Percentiles rank a stretch among this genome's conserved stretches.
phyloP scores from a whole-genome alignment of 768 basidiomycete species.

The Guyanaporus albipodus region DNA sequence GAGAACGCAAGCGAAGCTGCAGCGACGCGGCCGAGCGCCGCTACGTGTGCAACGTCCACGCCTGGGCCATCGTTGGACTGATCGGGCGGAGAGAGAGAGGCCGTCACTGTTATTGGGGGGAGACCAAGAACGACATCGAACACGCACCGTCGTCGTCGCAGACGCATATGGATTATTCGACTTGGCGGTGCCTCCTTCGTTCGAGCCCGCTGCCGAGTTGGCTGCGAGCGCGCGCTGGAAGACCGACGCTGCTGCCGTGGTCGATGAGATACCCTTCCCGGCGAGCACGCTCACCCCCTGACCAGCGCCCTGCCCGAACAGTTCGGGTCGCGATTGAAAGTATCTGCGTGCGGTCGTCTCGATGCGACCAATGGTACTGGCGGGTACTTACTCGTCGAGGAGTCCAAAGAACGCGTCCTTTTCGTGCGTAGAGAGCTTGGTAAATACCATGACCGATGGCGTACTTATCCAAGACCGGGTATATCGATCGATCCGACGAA shows the following conservation, averaged over 20 bases:
- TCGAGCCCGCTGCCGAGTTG: constrained; percentile 25
- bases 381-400: constrained; percentile 61
- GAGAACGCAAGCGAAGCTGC: constrained; percentile 52
- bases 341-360: constrained; percentile 45
- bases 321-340: constrained; percentile 68
- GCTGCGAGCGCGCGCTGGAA: constrained; percentile 43
- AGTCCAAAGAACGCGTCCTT: constrained; percentile 81
- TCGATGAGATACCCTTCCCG: constrained; percentile 18
- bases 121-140: not conserved
- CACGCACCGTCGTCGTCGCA: constrained; percentile 5
- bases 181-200: constrained; percentile 7
- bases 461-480: not conserved
- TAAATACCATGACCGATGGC: constrained; percentile 85
- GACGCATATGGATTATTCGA: constrained; percentile 33
- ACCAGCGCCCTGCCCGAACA: constrained; percentile 38
- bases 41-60: constrained; percentile 38
- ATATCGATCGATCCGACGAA: constrained; percentile 8
- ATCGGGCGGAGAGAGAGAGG: no score
- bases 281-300: constrained; percentile 18
- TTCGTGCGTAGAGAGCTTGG: constrained; percentile 60
- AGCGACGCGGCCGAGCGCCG: constrained; percentile 47
- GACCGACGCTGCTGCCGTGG: constrained; percentile 37
- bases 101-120: no score
- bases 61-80: constrained; percentile 1
- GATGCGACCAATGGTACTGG: no score